phyloP scores from a whole-genome alignment of 2,329 filamentous ascomycete genomes.

The Aspergillus flavus region DNA sequence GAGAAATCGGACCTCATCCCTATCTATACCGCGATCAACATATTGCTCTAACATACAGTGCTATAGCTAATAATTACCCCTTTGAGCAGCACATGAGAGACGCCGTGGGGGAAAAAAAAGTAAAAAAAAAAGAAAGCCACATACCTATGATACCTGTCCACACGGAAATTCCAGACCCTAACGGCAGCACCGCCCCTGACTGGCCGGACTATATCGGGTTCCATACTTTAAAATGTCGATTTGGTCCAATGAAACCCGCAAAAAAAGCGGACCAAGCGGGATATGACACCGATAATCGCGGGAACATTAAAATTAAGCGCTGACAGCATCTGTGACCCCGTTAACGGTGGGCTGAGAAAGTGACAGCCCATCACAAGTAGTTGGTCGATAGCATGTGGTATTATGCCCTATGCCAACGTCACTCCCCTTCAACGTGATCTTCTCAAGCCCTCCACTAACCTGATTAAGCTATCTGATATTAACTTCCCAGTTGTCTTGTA shows the following conservation, averaged over 20 bases:
- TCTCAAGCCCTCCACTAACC: no score
- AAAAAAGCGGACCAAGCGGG: neutral
- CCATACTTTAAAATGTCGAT: neutral
- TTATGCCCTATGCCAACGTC: neutral
- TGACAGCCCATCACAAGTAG: neutral
- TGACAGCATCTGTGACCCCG: neutral
- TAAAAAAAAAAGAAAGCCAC: neutral
- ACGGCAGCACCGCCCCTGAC: neutral
- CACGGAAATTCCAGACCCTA: neutral
- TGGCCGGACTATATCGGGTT: constrained; percentile 8
- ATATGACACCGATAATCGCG: neutral
- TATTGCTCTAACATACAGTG: neutral
- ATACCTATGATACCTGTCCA: neutral
- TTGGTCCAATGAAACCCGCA: neutral
- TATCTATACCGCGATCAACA: constrained; percentile 1
- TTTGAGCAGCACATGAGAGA: neutral
- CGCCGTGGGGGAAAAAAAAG: neutral
- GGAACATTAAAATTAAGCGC: constrained; percentile 3
- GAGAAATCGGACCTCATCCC: neutral
- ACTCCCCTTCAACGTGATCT: neutral
- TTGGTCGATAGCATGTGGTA: neutral
- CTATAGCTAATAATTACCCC: neutral
- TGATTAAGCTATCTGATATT: no score
- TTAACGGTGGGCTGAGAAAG: neutral
- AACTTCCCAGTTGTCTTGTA: no score